Evolutionary conservation across 768 basidiomycete genomes (phyloP).

Genomic region (Boletus rubescentipes): DNA sequence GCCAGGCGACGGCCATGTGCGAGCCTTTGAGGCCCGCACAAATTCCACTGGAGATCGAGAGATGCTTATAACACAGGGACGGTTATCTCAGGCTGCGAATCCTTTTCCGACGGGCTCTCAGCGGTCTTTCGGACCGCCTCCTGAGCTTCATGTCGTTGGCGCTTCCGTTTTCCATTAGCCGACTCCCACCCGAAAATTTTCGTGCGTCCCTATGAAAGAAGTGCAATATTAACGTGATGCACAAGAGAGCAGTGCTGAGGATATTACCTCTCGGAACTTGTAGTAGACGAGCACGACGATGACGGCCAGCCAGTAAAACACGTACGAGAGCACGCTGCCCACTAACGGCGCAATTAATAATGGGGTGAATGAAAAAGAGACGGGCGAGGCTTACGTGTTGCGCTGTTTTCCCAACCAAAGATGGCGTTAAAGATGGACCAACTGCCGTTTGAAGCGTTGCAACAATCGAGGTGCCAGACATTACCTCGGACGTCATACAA

Average conservation of each 20-base stretch:
- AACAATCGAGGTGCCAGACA: conserved; percentile 88
- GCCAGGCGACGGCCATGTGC: too few species aligned
- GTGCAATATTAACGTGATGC: neutral
- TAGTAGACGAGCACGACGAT: conserved; percentile 63
- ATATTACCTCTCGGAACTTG: conserved; percentile 58
- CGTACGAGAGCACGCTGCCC: conserved; percentile 82
- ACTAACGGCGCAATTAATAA: conserved; percentile 34
- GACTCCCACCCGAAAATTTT: conserved; percentile 58
- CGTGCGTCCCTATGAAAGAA: conserved; percentile 56
- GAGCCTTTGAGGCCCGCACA: neutral
- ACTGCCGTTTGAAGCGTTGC: conserved; percentile 60
- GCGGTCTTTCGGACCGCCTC: neutral
- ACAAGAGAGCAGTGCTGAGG: neutral
- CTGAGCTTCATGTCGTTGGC: conserved; percentile 25
- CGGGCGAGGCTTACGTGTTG: conserved; percentile 46
- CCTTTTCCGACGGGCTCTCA: neutral
- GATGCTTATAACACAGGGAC: too few species aligned
- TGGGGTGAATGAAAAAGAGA: neutral
- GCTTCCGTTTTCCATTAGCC: conserved; percentile 41
- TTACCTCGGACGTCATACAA: conserved; percentile 77
- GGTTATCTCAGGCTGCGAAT: neutral
- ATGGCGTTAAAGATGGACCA: conserved; percentile 86
- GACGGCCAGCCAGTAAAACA: conserved; percentile 90
- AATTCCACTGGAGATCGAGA: neutral
- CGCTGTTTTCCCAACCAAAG: conserved; percentile 88